These are phyloP conservation scores for Acacia melanoxylon DNA, from an alignment of 306 rosid genomes.

Conservation along the genomic window DNA sequence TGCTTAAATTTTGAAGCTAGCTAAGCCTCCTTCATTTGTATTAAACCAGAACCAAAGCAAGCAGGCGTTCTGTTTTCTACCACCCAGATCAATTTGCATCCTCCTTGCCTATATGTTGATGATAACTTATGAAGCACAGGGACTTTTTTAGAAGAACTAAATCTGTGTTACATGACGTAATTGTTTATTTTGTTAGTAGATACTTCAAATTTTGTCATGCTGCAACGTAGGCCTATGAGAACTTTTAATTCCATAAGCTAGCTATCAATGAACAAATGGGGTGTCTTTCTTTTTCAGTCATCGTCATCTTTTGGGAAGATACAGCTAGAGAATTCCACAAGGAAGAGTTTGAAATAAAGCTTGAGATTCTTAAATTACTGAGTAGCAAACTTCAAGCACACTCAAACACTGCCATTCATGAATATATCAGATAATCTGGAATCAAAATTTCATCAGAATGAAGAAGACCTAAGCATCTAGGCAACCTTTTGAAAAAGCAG, in stretches of 20 bases:
- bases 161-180: background rate
- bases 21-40: background rate
- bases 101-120: background rate
- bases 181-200: background rate
- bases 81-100: background rate
- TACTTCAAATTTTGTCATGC: background rate
- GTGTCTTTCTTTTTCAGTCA: conserved; percentile 31
- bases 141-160: background rate
- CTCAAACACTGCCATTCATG: conserved; percentile 14
- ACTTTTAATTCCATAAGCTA: background rate
- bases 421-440: background rate
- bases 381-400: conserved; percentile 33
- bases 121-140: background rate
- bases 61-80: conserved; percentile 7
- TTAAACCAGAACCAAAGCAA: background rate
- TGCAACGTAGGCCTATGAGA: background rate
- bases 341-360: conserved; percentile 14
- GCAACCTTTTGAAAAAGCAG: conserved; percentile 34
- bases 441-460: conserved; percentile 15
- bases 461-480: conserved; percentile 19
- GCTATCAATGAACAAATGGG: conserved; percentile 26
- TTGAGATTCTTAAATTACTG: conserved; percentile 23
- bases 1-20: background rate
- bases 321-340: conserved; percentile 24
- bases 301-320: conserved; percentile 28